Conservation (phyloP, 768 basidiomycete species). For the Tylopilus balloui region DNA sequence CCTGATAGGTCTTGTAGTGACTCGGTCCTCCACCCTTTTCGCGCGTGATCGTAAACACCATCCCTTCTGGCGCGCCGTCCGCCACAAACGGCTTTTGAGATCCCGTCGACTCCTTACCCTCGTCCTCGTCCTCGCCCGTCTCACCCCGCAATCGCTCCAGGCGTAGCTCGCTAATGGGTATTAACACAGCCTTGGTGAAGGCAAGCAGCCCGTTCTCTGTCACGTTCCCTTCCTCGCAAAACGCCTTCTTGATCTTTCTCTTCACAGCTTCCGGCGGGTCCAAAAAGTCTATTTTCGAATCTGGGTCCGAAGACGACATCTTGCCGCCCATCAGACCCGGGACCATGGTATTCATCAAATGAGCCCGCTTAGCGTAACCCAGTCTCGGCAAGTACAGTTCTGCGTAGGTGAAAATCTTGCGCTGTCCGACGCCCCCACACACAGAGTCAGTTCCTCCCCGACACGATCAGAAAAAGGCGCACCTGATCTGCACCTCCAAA, state of each 20-base stretch:
- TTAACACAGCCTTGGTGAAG: constrained; percentile 82
- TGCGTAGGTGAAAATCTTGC: constrained; percentile 98
- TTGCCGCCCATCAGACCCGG: constrained; percentile 93
- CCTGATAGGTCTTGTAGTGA: constrained; percentile 66
- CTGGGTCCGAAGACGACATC: constrained; percentile 97
- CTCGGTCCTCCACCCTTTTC: constrained; percentile 70
- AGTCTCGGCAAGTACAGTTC: constrained; percentile 92
- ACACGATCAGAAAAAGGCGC: constrained; percentile 15
- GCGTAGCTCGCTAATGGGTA: constrained; percentile 78
- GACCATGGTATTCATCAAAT: constrained; percentile 98
- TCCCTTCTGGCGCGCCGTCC: constrained; percentile 71
- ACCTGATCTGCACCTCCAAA: constrained; percentile 99
- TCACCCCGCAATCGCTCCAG: constrained; percentile 52
- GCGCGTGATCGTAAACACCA: constrained; percentile 74
- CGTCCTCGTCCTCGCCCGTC: constrained; percentile 37
- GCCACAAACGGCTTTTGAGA: constrained; percentile 60
- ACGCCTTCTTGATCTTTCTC: constrained; percentile 87
- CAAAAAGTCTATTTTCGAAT: constrained; percentile 97
- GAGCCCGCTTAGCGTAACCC: constrained; percentile 91
- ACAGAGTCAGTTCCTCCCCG: neutral
- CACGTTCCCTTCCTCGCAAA: constrained; percentile 90
- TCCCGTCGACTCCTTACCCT: constrained; percentile 43
- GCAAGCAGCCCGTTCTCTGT: constrained; percentile 85
- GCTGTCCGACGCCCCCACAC: constrained; percentile 39
- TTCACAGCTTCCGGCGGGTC: constrained; percentile 79